A percentile compares a stretch with the other conserved stretches of the same genome.
Evolutionary conservation across 345 rosid species (phyloP).

Genomic region (Pistacia atlantica): DNA sequence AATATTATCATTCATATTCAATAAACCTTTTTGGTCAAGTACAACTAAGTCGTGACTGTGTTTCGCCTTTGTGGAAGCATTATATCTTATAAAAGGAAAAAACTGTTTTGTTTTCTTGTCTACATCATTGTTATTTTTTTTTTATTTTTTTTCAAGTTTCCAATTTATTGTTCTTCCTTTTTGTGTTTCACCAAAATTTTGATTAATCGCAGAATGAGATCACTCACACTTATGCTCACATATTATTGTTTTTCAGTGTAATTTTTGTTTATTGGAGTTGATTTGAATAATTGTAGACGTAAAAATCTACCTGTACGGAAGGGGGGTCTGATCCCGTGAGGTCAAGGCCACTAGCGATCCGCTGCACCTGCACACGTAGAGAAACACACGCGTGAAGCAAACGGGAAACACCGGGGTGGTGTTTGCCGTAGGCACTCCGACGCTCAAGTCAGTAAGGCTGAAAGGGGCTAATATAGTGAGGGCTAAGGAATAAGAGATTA

Average conservation of each 20-base stretch:
- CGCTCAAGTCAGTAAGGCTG: no score
- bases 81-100: not conserved
- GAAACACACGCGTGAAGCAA: no score
- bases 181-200: constrained; percentile 3
- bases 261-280: not conserved
- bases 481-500: no score
- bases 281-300: no score
- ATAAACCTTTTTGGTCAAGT: not conserved
- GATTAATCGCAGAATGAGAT: not conserved
- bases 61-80: not conserved
- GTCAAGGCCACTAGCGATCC: no score
- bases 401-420: no score
- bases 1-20: not conserved
- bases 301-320: no score
- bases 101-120: not conserved
- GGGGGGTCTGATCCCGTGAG: no score
- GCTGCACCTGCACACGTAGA: no score
- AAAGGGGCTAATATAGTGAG: no score
- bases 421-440: no score
- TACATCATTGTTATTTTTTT: not conserved
- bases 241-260: not conserved
- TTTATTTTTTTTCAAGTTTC: not conserved
- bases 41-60: not conserved
- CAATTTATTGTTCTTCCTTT: not conserved
- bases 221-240: not conserved